phyloP scores from a whole-genome alignment of 1,284 basidiomycete species.

The Apiotrichum domesticum region DNA sequence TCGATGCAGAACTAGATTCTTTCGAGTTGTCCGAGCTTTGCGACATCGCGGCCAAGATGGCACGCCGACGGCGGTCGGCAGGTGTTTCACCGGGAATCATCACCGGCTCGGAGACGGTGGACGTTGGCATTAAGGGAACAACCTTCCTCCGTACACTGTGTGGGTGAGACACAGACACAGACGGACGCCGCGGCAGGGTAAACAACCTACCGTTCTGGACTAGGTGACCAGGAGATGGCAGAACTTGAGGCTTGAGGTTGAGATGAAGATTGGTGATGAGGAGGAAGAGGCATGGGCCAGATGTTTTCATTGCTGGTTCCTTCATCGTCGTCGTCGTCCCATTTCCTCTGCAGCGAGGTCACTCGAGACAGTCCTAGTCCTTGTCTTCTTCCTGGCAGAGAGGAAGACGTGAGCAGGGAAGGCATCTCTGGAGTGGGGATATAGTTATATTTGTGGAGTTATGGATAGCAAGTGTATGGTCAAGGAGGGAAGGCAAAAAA shows the following conservation, averaged over 20 bases:
- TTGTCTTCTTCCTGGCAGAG: not conserved
- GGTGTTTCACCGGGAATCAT: conserved; percentile 19
- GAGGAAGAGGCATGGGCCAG: not conserved
- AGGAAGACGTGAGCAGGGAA: not conserved
- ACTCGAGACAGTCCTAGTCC: conserved; percentile 25
- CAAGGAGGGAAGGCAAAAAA: too few relatives aligned
- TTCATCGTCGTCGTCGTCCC: conserved; percentile 28
- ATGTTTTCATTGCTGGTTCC: not conserved
- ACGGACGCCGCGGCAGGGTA: too few relatives aligned
- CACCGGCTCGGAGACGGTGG: not conserved
- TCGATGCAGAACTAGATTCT: too few relatives aligned
- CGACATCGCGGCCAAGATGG: conserved; percentile 38
- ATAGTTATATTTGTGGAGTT: too few relatives aligned
- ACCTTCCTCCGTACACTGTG: conserved; percentile 1
- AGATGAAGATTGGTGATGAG: not conserved
- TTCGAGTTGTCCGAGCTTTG: conserved; percentile 6
- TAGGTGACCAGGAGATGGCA: conserved; percentile 23
- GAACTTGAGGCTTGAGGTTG: conserved; percentile 5
- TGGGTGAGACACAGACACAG: not conserved
- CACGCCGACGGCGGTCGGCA: conserved; percentile 34
- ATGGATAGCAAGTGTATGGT: too few relatives aligned
- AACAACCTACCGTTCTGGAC: conserved; percentile 18
- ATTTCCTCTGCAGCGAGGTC: conserved; percentile 37
- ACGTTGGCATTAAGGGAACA: not conserved
- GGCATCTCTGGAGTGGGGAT: not conserved